Percentiles rank a stretch among this genome's conserved stretches.
phyloP scores from a whole-genome alignment of 2,329 filamentous ascomycete species.

The Diatrype stigma region DNA sequence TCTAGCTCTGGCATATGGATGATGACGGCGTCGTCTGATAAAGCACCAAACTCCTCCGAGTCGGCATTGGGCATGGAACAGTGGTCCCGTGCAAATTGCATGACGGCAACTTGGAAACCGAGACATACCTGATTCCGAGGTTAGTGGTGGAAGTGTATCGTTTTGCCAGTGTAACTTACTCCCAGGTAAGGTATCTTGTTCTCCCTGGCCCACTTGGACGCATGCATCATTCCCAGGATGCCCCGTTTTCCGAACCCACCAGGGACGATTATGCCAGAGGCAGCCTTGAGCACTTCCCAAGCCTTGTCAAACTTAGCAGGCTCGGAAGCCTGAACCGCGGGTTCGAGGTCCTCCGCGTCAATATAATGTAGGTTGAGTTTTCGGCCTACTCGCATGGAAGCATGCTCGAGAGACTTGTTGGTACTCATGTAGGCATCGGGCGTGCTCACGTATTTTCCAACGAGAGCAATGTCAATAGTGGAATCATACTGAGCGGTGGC shows the following conservation, averaged over 20 bases:
- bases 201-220: slow-evolving; percentile 81
- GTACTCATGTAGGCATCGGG: slow-evolving; percentile 85
- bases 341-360: slow-evolving; percentile 80
- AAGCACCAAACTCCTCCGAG: slow-evolving; percentile 51
- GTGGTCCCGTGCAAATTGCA: slow-evolving; percentile 79
- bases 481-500: slow-evolving; percentile 63
- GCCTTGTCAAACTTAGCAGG: slow-evolving; percentile 78
- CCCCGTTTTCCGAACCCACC: slow-evolving; percentile 80
- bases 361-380: slow-evolving; percentile 81
- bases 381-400: slow-evolving; percentile 77
- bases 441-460: slow-evolving; percentile 86
- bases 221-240: slow-evolving; percentile 84
- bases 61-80: slow-evolving; percentile 57
- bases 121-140: slow-evolving; percentile 49
- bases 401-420: slow-evolving; percentile 83
- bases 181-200: slow-evolving; percentile 80
- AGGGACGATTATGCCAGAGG: slow-evolving; percentile 63
- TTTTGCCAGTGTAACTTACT: slow-evolving; percentile 37
- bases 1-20: slow-evolving; percentile 83
- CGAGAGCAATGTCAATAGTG: slow-evolving; percentile 74
- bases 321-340: slow-evolving; percentile 52
- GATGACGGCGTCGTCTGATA: slow-evolving; percentile 65
- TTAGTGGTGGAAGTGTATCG: too few relatives aligned
- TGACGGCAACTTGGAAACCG: slow-evolving; percentile 88
- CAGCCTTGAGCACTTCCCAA: slow-evolving; percentile 74